Conservation (phyloP, 2,329 filamentous ascomycete species). For the Elsinoe arachidis region DNA sequence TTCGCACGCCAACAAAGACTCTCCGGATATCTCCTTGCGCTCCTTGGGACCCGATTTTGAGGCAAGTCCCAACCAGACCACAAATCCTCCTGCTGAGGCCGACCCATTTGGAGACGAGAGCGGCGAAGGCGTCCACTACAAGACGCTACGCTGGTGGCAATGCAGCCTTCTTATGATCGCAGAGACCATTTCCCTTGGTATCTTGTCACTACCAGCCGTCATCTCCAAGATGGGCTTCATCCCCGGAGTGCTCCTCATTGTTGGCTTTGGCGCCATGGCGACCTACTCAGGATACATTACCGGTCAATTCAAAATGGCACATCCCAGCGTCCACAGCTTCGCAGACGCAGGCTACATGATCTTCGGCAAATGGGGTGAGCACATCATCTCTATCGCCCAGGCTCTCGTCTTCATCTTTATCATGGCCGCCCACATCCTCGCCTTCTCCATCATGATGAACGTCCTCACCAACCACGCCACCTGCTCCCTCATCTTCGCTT, state of each 20-base stretch:
- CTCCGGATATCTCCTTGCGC: neutral
- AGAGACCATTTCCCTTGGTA: slow-evolving; percentile 51
- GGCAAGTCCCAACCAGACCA: too few relatives aligned
- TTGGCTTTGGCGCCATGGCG: slow-evolving; percentile 46
- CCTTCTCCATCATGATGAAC: slow-evolving; percentile 61
- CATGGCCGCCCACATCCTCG: slow-evolving; percentile 62
- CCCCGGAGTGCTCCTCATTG: slow-evolving; percentile 43
- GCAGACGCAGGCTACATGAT: slow-evolving; percentile 59
- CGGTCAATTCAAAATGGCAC: slow-evolving; percentile 47
- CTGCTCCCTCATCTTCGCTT: slow-evolving; percentile 56
- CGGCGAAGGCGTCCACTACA: slow-evolving; percentile 30
- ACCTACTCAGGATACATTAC: slow-evolving; percentile 55
- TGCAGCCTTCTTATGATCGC: slow-evolving; percentile 43
- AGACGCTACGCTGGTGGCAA: slow-evolving; percentile 16
- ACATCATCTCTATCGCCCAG: slow-evolving; percentile 54
- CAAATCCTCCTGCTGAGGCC: neutral
- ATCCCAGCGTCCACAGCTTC: slow-evolving; percentile 55
- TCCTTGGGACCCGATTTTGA: too few relatives aligned
- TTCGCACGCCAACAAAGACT: neutral
- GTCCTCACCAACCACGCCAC: slow-evolving; percentile 52
- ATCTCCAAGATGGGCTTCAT: slow-evolving; percentile 42
- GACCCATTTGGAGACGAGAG: slow-evolving; percentile 17
- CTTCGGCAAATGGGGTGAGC: slow-evolving; percentile 51
- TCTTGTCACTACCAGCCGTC: slow-evolving; percentile 47
- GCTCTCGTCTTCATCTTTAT: slow-evolving; percentile 59